Evolutionary conservation across 2,329 filamentous ascomycete species (phyloP).

Genomic region (Epichloe hybrida): DNA sequence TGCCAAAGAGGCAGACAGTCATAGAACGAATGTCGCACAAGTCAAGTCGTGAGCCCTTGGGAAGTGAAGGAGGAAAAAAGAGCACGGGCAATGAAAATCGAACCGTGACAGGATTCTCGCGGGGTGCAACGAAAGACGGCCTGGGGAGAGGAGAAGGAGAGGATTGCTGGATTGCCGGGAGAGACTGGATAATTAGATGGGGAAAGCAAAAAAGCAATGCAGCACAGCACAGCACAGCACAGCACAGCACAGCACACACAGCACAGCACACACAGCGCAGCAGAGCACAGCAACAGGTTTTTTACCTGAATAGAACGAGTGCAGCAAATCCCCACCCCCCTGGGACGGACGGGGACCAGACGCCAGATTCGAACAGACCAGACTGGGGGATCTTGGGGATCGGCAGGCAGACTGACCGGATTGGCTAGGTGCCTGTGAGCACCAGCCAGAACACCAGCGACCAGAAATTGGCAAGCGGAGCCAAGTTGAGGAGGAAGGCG

Average conservation of each 20-base stretch:
- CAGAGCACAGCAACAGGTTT: neutral
- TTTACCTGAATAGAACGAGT: neutral
- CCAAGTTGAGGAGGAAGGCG: neutral
- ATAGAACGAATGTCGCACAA: neutral
- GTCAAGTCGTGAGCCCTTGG: neutral
- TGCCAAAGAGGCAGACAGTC: neutral
- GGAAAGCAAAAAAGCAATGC: no score
- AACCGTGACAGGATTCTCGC: no score
- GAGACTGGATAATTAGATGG: no score
- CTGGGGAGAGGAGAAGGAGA: neutral
- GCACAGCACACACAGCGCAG: neutral
- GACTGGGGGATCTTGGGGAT: neutral
- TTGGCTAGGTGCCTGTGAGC: no score
- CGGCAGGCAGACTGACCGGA: no score
- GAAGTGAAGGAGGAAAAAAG: neutral
- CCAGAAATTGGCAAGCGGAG: conserved; percentile 3
- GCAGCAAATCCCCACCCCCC: no score
- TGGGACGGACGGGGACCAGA: neutral
- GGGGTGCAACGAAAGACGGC: neutral
- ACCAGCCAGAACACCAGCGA: neutral
- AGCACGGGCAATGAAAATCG: neutral
- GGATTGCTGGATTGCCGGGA: no score
- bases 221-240: neutral
- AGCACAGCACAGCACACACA: neutral
- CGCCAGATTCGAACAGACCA: neutral